These are phyloP conservation scores for Cylindrodendrum hubeiense DNA, from an alignment of 2,329 filamentous ascomycete species.

Conservation along the genomic window DNA sequence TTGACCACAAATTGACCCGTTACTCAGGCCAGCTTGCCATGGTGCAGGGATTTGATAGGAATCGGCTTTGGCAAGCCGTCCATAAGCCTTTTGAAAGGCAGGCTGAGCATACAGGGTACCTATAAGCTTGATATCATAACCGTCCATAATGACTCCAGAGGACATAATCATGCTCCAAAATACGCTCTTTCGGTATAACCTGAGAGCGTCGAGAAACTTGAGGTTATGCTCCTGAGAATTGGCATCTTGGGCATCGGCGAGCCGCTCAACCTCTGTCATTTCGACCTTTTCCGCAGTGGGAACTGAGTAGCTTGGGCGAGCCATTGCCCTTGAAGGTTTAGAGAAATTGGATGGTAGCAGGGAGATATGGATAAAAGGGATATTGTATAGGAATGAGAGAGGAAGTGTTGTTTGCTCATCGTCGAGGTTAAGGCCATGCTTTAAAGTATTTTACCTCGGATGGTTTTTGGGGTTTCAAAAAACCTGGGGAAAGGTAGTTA, in stretches of 20 bases:
- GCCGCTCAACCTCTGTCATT: background rate
- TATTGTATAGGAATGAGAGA: no score
- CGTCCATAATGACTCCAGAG: constrained; percentile 42
- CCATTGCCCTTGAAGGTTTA: no score
- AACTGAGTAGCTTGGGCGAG: no score
- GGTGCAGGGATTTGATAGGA: constrained; percentile 53
- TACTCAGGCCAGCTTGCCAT: constrained; percentile 54
- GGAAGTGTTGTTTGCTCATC: no score
- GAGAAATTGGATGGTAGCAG: no score
- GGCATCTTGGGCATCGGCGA: constrained; percentile 1
- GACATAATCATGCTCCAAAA: constrained; percentile 36
- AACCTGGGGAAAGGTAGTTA: no score
- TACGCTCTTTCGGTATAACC: background rate
- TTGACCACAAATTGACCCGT: constrained; percentile 42
- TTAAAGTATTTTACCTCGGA: no score
- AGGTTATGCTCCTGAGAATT: background rate
- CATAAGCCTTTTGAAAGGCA: constrained; percentile 46
- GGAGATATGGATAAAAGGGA: no score
- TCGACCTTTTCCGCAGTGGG: no score
- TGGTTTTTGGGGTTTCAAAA: no score
- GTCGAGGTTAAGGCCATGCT: no score
- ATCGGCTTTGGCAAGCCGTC: constrained; percentile 29
- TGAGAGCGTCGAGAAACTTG: background rate
- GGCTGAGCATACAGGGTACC: constrained; percentile 50
- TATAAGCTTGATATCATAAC: constrained; percentile 51